Conservation (phyloP, 441 rosid species). For the Viola pubescens region DNA sequence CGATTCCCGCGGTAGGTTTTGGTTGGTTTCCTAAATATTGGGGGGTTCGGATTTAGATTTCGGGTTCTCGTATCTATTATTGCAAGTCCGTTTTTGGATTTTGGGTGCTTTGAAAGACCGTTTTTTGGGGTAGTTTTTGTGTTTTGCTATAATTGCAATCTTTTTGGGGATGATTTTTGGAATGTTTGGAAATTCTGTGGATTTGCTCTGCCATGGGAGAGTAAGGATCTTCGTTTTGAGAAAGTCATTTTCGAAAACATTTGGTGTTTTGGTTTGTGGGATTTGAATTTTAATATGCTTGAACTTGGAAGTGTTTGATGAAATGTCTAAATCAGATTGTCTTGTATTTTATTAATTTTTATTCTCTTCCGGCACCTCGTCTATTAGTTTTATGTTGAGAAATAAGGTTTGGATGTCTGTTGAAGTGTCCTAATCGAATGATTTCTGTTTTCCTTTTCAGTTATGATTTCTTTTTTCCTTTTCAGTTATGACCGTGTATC, state of each 20-base stretch:
- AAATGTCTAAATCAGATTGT: conserved; percentile 26
- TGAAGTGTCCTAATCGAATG: conserved; percentile 13
- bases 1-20: conserved; percentile 29
- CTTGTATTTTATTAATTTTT: not conserved
- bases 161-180: conserved; percentile 4
- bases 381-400: not conserved
- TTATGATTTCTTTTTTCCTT: not conserved
- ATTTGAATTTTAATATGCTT: conserved; percentile 11
- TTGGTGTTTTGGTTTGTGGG: conserved; percentile 4
- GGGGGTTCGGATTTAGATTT: too few species aligned
- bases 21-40: not conserved
- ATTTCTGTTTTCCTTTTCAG: not conserved
- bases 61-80: too few species aligned
- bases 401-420: not conserved
- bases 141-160: not conserved
- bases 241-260: not conserved
- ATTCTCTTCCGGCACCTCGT: conserved; percentile 1
- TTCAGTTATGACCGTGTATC: not conserved
- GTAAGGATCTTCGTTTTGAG: not conserved
- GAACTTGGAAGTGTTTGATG: conserved; percentile 21
- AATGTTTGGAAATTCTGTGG: not conserved
- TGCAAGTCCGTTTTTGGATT: too few species aligned
- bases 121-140: not conserved
- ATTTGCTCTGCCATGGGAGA: not conserved
- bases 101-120: too few species aligned